Evolutionary conservation across 495 filamentous ascomycete genomes (phyloP).

Genomic region (Hypoxylon crocopeplum): DNA sequence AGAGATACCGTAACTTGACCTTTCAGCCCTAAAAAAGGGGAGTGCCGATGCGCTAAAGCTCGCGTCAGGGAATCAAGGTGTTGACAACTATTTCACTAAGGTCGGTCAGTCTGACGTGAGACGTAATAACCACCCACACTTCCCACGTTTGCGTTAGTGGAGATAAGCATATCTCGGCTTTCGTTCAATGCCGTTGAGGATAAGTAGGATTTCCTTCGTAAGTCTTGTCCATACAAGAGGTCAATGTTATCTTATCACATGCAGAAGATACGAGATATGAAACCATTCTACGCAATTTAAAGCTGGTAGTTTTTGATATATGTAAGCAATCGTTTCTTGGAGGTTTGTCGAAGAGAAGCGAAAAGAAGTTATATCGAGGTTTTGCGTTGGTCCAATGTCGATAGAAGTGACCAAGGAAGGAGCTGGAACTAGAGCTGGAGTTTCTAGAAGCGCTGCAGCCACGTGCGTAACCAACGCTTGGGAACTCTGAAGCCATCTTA

Average conservation of each 20-base stretch:
- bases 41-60: not conserved
- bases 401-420: not conserved
- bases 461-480: not conserved
- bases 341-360: not conserved
- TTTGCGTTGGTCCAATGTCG: not conserved
- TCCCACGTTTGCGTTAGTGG: conserved; percentile 3
- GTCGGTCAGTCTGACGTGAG: conserved; percentile 32
- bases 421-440: no score
- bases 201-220: no score
- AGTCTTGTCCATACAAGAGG: no score
- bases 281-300: not conserved
- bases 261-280: not conserved
- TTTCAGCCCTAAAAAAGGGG: conserved; percentile 33
- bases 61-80: no score
- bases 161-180: not conserved
- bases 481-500: not conserved
- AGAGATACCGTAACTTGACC: no score
- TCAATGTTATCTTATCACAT: no score
- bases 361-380: not conserved
- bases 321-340: not conserved
- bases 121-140: conserved; percentile 1
- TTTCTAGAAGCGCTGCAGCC: not conserved
- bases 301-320: not conserved
- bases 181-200: no score
- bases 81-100: no score